Conservation (phyloP, 768 basidiomycete species). For the Leccinum rimulosum region DNA sequence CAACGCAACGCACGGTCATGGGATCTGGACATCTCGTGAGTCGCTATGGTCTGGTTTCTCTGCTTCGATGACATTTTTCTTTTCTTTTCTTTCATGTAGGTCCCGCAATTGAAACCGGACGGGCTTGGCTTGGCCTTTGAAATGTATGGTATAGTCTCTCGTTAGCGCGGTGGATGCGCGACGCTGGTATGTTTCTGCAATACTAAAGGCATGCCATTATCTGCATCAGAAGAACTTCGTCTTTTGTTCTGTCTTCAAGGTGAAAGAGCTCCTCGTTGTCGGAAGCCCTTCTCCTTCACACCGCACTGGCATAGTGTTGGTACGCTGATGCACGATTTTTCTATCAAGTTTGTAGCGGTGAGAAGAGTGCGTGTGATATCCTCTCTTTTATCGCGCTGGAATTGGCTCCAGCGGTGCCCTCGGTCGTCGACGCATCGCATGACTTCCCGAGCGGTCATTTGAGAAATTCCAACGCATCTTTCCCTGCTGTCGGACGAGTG, state of each 20-base stretch:
- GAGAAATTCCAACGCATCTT: too few relatives aligned
- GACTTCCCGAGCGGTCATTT: too few relatives aligned
- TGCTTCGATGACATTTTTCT: background rate
- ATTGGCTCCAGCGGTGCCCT: background rate
- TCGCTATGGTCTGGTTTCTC: background rate
- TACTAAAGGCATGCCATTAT: background rate
- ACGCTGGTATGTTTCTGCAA: background rate
- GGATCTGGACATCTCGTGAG: slow-evolving; percentile 33
- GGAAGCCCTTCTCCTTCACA: background rate
- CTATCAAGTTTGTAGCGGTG: background rate
- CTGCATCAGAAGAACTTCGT: background rate
- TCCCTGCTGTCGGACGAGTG: too few relatives aligned
- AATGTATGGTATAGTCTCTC: slow-evolving; percentile 16
- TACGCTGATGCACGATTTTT: background rate
- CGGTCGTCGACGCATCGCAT: too few relatives aligned
- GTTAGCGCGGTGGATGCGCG: too few relatives aligned
- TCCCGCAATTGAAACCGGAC: slow-evolving; percentile 32
- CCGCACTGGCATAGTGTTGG: background rate
- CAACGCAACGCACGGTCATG: slow-evolving; percentile 19
- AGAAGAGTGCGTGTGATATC: background rate
- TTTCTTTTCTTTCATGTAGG: slow-evolving; percentile 9
- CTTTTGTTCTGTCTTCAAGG: background rate
- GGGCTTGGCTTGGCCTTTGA: slow-evolving; percentile 15
- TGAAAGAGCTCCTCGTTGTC: background rate
- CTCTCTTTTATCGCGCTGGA: background rate